Base-by-base conservation (phyloP, 441 rosid genomes). In the Viola pubescens region DNA sequence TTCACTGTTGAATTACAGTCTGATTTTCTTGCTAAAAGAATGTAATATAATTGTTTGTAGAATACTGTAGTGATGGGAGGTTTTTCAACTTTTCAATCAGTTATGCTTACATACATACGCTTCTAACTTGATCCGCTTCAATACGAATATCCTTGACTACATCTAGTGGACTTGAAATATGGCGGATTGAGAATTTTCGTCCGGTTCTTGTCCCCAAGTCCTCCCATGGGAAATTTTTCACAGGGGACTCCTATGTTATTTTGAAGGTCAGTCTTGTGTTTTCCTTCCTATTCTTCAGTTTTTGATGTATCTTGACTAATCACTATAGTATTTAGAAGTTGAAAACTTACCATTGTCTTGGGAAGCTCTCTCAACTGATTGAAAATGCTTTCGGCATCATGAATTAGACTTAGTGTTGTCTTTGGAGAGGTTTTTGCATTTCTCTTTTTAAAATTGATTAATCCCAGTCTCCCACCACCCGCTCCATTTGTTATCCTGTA, bases 121-220 rank as follows among this genome's bases (percentile, higher is more conserved):
- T 61, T 42, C 54, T 12, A n/a, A 59, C 13, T 60, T 48, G 60
- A 62, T 66, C 56, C 59, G 46, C 8, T 58, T 3, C 54, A 52
- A 65, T 62, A 14, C 34, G 64, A 47, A 55, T 41, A 26, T 74
- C 88, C 89, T 88, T 88, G 69, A 90, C 77, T 9, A 66, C 54
- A 45, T 45, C 45, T 65, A 92, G 98, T 56, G 96, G 98, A 66
- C 75, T 76, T 70, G 98, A 91, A 75, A 72, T 85, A 66, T 91
- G 98, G 98, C 83, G 94, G 75, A 87, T 89, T 61, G 98, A 92
- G 73, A 87, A 82, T 69, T 92, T 92, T 66, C 50, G 6, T 11
- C 98, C 98, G 46, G 80, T 77, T 54, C 83, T 70, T 13, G 61
- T 85, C 54, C 85, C 90, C 45, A 82, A 80, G 74, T 67, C 94